A percentile compares a stretch with the other conserved stretches of the same genome.
Evolutionary conservation across 192 early-diverging fungal species (phyloP).

Genomic region (Dissophora globulifera): DNA sequence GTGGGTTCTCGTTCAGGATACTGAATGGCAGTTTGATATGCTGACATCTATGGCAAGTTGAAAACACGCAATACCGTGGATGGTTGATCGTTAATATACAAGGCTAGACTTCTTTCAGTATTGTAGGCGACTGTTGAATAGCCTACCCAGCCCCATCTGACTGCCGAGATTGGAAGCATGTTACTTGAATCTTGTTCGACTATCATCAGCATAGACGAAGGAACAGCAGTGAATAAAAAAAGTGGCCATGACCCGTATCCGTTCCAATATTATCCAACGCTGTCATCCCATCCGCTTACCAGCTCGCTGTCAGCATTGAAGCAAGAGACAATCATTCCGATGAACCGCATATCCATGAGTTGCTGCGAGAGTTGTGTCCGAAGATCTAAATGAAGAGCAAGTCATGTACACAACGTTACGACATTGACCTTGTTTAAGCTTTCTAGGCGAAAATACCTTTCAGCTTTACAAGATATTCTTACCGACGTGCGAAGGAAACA

Average conservation of each 20-base stretch:
- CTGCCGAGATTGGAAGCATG: constrained; percentile 56
- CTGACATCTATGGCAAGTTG: constrained; percentile 10
- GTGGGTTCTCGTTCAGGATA: constrained; percentile 42
- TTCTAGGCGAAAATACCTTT: no score
- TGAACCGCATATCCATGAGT: constrained; percentile 60
- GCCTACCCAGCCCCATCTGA: constrained; percentile 16
- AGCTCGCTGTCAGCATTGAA: constrained; percentile 56
- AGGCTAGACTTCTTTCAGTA: no score
- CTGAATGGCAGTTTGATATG: constrained; percentile 48
- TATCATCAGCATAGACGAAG: no score
- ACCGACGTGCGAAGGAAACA: constrained; percentile 65
- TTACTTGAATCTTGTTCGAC: constrained; percentile 57
- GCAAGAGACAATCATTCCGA: constrained; percentile 64
- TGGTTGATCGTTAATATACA: no score
- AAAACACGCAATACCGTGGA: no score
- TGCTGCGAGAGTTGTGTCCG: constrained; percentile 62
- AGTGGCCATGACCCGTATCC: no score
- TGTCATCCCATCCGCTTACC: constrained; percentile 32
- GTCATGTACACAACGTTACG: no score
- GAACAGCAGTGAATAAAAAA: no score
- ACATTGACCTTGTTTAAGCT: no score
- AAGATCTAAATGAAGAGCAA: constrained; percentile 37
- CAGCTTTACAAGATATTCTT: background rate
- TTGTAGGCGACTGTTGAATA: no score
- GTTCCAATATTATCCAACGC: no score